Evolutionary conservation across 1,284 basidiomycete genomes (phyloP).

Genomic region (Sanghuangporus sanghuang): DNA sequence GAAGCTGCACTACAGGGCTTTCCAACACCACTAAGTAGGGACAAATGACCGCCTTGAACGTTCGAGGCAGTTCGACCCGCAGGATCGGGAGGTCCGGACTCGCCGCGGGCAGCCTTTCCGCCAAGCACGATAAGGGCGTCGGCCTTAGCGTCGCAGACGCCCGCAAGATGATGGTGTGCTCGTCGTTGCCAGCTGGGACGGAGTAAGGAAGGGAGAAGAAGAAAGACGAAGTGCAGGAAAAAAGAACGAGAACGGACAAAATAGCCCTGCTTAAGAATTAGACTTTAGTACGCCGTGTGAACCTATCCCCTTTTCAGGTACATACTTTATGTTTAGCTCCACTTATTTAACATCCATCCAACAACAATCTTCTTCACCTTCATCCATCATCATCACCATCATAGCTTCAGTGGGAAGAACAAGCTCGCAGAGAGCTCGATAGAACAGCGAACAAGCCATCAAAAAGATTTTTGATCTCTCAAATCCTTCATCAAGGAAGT

Average conservation of each 20-base stretch:
- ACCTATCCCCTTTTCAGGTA: not conserved
- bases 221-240: not conserved
- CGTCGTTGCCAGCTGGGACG: not conserved
- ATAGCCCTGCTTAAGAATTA: not conserved
- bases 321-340: not conserved
- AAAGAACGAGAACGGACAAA: not conserved
- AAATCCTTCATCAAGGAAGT: not conserved
- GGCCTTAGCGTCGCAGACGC: not conserved
- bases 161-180: not conserved
- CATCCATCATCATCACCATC: not conserved
- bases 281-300: not conserved
- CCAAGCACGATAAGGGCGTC: not conserved
- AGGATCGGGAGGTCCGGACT: not conserved
- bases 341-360: not conserved
- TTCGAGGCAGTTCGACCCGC: not conserved
- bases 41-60: not conserved
- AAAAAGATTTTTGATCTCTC: not conserved
- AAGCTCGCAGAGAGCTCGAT: not conserved
- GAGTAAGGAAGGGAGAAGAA: not conserved
- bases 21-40: not conserved
- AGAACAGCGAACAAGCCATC: not conserved
- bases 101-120: not conserved
- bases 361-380: not conserved
- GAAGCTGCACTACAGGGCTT: not conserved
- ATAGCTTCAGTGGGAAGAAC: not conserved